Conservation (phyloP, 2,329 filamentous ascomycete species). For the Botryosphaeria dothidea region DNA sequence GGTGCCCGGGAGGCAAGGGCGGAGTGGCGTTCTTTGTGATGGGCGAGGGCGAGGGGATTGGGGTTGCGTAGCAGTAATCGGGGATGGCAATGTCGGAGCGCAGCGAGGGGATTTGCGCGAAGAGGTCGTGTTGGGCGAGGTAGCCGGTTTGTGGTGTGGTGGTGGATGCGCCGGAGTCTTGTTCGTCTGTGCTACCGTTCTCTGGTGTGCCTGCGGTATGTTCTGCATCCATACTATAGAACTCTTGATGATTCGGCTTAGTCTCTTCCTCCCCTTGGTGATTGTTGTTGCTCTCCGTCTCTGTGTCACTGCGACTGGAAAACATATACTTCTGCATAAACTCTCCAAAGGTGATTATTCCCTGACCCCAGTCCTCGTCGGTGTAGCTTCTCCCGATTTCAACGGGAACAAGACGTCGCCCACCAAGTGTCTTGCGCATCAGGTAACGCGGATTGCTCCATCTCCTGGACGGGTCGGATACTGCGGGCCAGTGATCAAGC, state of each 20-base stretch:
- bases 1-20: slow-evolving; percentile 20
- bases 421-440: slow-evolving; percentile 70
- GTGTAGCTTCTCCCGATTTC: slow-evolving; percentile 88
- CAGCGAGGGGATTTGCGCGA: slow-evolving; percentile 77
- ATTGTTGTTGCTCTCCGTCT: background rate
- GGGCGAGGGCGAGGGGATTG: slow-evolving; percentile 48
- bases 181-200: background rate
- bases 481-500: slow-evolving; percentile 74
- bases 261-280: background rate
- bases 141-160: slow-evolving; percentile 59
- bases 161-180: background rate
- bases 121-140: slow-evolving; percentile 87
- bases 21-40: slow-evolving; percentile 33
- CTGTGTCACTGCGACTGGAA: background rate
- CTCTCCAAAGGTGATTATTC: slow-evolving; percentile 70
- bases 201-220: background rate
- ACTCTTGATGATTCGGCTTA: too few species aligned
- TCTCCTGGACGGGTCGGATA: slow-evolving; percentile 53
- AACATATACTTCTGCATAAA: slow-evolving; percentile 68
- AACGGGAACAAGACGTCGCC: slow-evolving; percentile 78
- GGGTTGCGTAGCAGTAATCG: slow-evolving; percentile 78
- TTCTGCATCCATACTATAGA: too few species aligned
- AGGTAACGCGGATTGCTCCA: slow-evolving; percentile 80
- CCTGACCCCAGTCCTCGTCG: slow-evolving; percentile 80
- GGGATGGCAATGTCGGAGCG: slow-evolving; percentile 75